Percentiles rank a stretch among this genome's conserved stretches.
Evolutionary conservation across 257 asterid genomes (phyloP).

Genomic region (Paraleonurus japonicus): DNA sequence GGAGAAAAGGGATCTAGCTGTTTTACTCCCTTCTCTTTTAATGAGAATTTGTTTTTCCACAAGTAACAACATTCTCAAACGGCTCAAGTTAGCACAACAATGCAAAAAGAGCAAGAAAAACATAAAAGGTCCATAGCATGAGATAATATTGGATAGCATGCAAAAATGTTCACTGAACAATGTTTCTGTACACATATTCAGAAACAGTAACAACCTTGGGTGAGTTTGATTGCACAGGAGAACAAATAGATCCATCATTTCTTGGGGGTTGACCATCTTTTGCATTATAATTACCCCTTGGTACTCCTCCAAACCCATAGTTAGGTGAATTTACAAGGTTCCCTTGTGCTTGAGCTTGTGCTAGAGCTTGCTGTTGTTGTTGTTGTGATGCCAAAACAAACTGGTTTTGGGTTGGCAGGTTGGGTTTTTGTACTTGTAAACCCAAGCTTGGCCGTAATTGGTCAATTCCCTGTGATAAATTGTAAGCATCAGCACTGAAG

Average conservation of each 20-base stretch:
- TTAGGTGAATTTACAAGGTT: slow-evolving; percentile 68
- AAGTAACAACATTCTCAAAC: slow-evolving; percentile 5
- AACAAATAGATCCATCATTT: slow-evolving; percentile 96
- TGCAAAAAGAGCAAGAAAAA: slow-evolving; percentile 3
- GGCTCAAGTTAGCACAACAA: slow-evolving; percentile 13
- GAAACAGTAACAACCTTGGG: slow-evolving; percentile 58
- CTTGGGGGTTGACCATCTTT: slow-evolving; percentile 93
- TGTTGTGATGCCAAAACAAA: slow-evolving; percentile 86
- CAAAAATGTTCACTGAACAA: slow-evolving; percentile 1
- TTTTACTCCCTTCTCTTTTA: background rate
- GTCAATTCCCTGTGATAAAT: slow-evolving; percentile 74
- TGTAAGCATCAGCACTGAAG: slow-evolving; percentile 26
- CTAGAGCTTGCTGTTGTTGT: slow-evolving; percentile 92
- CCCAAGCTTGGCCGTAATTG: slow-evolving; percentile 87
- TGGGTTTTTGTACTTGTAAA: slow-evolving; percentile 90
- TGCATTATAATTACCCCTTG: slow-evolving; percentile 70
- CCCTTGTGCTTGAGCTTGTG: slow-evolving; percentile 95
- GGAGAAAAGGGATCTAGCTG: background rate
- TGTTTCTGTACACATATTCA: slow-evolving; percentile 2
- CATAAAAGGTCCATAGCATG: slow-evolving; percentile 13
- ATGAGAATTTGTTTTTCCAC: background rate
- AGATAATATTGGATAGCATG: slow-evolving; percentile 17
- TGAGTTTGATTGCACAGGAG: slow-evolving; percentile 92
- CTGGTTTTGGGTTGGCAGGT: slow-evolving; percentile 77
- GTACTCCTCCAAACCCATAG: slow-evolving; percentile 89